Base-by-base conservation (phyloP, 139 green algal genomes). In the Picochlorum sp. region DNA sequence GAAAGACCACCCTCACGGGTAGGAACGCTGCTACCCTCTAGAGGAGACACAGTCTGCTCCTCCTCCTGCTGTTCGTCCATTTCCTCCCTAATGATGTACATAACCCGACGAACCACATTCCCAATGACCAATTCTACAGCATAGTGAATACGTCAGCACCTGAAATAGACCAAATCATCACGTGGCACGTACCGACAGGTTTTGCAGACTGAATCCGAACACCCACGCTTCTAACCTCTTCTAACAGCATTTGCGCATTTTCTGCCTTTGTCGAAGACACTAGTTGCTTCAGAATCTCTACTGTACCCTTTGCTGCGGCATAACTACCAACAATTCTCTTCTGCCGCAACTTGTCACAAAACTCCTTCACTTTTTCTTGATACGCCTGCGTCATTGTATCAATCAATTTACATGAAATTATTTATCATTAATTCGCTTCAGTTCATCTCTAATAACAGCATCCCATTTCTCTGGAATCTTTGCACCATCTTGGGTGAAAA, bases 71-170 rank as follows among this genome's bases (percentile, higher is more conserved):
- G 21, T 52, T 75, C 62, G 60, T 86, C 60, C 61, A 69, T 74
- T 71, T 97, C 91, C 62, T 98, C 92, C 1, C 92, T 81, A 23
- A 98, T 92, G 32, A 97, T 85, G 57, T 96, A 84, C 78, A 98
- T 73, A 13, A 97, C 85, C 4, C 92, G 80, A 18, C 89, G 76
- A 23, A 92, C 84, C 4, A 96, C 86, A 77, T 98, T 98, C 66
- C 92, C 92, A 9, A 96, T 87, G 0, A 85, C 81, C 51, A 97
- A 80, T 79, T 97, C 92, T 94, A 81, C 68, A 50, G 23, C 6
- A 45, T 34, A 20, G 26, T 20, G 37, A 30, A 32, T 6, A 34
- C 10, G 11, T 30, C 6, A 63, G 20, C 56, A 52, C 68, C 15
- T 23, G 18, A 32, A 62, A 28, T 21, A 71, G 58, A 20, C 4